phyloP scores from a whole-genome alignment of 2,329 filamentous ascomycete genomes.

The Colletotrichum sp. region DNA sequence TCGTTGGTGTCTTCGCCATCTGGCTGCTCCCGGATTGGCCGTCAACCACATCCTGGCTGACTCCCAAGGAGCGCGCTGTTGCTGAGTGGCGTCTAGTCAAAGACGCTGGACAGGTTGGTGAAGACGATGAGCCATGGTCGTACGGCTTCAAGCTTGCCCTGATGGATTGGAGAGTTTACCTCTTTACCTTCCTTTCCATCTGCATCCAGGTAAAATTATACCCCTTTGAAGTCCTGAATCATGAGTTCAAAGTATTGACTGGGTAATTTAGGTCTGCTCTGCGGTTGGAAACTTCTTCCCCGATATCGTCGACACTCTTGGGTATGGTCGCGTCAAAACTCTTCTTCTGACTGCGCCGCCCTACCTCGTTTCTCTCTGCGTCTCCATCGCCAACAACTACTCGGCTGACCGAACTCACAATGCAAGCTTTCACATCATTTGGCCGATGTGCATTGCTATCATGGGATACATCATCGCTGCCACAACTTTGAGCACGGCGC shows the following conservation, averaged over 20 bases:
- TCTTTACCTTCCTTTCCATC: not conserved
- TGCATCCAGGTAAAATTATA: not conserved
- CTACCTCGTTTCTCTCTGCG: not conserved
- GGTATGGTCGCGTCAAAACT: slow-evolving; percentile 58
- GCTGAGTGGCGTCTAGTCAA: slow-evolving; percentile 55
- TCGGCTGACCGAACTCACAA: not conserved
- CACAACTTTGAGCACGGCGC: not conserved
- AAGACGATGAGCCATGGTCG: slow-evolving; percentile 34
- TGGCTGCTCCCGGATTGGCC: slow-evolving; percentile 57
- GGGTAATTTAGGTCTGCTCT: slow-evolving; percentile 40
- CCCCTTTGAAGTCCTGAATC: not conserved
- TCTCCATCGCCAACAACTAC: not conserved
- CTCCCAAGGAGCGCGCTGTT: slow-evolving; percentile 52
- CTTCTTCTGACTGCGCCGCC: slow-evolving; percentile 57
- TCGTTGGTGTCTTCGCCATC: slow-evolving; percentile 33
- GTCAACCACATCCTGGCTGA: slow-evolving; percentile 54
- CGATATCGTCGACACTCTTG: slow-evolving; percentile 64
- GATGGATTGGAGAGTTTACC: slow-evolving; percentile 46
- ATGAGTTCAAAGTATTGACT: not conserved
- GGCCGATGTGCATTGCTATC: not conserved
- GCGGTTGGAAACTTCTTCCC: slow-evolving; percentile 71
- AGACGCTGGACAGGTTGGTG: slow-evolving; percentile 51
- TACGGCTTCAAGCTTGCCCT: slow-evolving; percentile 56
- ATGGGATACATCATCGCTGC: not conserved
- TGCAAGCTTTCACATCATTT: not conserved